These are phyloP conservation scores for Fusarium sp. DNA, from an alignment of 2,329 filamentous ascomycete species.

Conservation along the genomic window DNA sequence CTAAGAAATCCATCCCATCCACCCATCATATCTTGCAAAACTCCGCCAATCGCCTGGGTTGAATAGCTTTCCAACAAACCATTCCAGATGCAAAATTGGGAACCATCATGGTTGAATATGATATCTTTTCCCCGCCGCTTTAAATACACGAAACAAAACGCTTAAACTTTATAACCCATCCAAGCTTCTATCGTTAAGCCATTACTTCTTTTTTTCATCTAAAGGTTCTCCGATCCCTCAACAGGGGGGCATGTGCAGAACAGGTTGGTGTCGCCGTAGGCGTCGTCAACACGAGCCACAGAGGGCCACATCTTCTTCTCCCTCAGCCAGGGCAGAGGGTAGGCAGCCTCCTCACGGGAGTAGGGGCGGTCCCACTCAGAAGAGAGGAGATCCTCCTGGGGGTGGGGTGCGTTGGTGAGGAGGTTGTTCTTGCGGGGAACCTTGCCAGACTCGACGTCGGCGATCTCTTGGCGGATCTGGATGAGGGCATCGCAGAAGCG, in stretches of 20 bases:
- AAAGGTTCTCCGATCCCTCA: conserved; percentile 62
- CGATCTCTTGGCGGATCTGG: conserved; percentile 85
- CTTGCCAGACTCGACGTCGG: conserved; percentile 82
- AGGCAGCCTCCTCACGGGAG: conserved; percentile 82
- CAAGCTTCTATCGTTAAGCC: conserved; percentile 17
- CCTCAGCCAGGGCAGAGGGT: conserved; percentile 81
- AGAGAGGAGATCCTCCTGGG: conserved; percentile 79
- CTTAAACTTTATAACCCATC: conserved; percentile 19
- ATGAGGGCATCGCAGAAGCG: conserved; percentile 93
- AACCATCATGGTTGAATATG: conserved; percentile 43
- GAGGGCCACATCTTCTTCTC: conserved; percentile 99
- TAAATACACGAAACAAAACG: conserved; percentile 22
- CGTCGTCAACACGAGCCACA: conserved; percentile 87
- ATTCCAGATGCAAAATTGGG: conserved; percentile 28
- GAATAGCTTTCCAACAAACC: conserved; percentile 35
- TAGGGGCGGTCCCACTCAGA: conserved; percentile 83
- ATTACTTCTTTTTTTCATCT: conserved; percentile 24
- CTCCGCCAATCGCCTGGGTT: conserved; percentile 36
- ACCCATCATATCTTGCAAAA: conserved; percentile 26
- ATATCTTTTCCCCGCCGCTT: conserved; percentile 27
- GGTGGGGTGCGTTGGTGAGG: conserved; percentile 90
- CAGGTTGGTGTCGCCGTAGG: conserved; percentile 90
- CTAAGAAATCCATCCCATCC: conserved; percentile 12
- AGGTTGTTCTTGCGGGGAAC: conserved; percentile 82
- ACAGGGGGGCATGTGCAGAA: conserved; percentile 95